Percentiles rank a stretch among this genome's conserved stretches.
Evolutionary conservation across 352 stramenopile genomes (phyloP).

Genomic region (Phytopythium cucurbitacearum): DNA sequence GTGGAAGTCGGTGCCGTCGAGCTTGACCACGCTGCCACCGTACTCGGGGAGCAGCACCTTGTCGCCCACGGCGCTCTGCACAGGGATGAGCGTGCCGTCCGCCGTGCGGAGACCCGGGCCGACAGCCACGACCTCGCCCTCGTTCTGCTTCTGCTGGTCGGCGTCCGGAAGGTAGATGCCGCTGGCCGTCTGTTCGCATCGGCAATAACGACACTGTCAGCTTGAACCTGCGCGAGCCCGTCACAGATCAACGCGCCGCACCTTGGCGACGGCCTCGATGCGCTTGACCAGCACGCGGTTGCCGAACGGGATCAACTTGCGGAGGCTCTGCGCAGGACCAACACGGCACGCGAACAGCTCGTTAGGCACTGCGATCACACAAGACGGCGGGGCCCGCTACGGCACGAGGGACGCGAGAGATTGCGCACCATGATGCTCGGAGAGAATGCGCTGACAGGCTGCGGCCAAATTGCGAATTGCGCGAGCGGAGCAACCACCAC

Average conservation of each 20-base stretch:
- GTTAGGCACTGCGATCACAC: neutral
- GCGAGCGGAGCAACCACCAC: constrained; percentile 1
- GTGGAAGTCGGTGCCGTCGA: constrained; percentile 91
- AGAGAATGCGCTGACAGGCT: constrained; percentile 9
- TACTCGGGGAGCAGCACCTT: constrained; percentile 96
- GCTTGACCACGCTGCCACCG: constrained; percentile 91
- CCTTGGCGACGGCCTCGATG: constrained; percentile 87
- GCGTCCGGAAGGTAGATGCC: constrained; percentile 94
- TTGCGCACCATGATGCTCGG: constrained; percentile 4
- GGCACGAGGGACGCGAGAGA: constrained; percentile 12
- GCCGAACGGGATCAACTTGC: constrained; percentile 91
- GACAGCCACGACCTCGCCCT: constrained; percentile 92
- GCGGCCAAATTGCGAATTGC: constrained; percentile 24
- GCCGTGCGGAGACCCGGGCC: constrained; percentile 88
- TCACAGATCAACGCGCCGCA: constrained; percentile 4
- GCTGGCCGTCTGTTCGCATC: constrained; percentile 68
- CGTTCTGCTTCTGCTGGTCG: constrained; percentile 91
- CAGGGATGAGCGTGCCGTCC: constrained; percentile 86
- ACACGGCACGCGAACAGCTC: constrained; percentile 1
- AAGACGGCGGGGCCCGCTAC: neutral
- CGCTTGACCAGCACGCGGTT: constrained; percentile 95
- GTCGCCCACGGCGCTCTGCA: constrained; percentile 89
- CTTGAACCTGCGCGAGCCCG: neutral
- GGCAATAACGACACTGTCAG: neutral
- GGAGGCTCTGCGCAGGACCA: constrained; percentile 28